Evolutionary conservation across 148 eudicot species (phyloP), one percentile per base, ranked within the genome.

Genomic region (Amaranthus cruentus): DNA sequence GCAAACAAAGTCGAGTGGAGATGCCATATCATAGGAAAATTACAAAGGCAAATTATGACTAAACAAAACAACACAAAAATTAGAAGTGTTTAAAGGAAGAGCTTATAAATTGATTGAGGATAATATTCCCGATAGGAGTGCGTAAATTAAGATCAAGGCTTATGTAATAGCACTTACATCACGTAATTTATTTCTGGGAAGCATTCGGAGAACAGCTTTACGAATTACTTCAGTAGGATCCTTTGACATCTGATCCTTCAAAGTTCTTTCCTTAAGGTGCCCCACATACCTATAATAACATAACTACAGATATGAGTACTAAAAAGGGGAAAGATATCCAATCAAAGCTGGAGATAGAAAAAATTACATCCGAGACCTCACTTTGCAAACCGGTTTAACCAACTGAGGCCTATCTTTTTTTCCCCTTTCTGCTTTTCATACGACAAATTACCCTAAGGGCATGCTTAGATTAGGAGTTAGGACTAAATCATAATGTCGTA

Each of bases 211-310:
- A 59, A 95, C 91, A 83, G 99, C 97, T 88, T 95, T 95, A 47
- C 96, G 92, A 69, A 92, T 90, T 67, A 95, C 99, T 85, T 92
- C 97, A 53, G 96, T 88, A 65, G 97, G 97, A 85, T 95, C 97
- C 83, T 88, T 95, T 9, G 82, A 86, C 94, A 95, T 82, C 79
- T 95, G 99, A 78, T 95, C 97, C 83, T 92, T 95, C 68, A 95
- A 83, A 80, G 81, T 92, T 85, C 97, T 84, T 79, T 95, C 91
- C 85, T 95, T 95, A 9, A 92, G 93, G 82, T 92, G 80, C 73
- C 99, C 99, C 11, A 95, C 68, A 69, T 90, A 87, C 81, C 97
- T 95, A 80, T 38, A 72, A 67, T 63, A 72, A 28, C 62, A 70
- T 6, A 42, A 2, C 38, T 49, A 75, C n/a, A 65, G 43, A 43